Evolutionary conservation across 2,329 filamentous ascomycete genomes (phyloP).

Genomic region (Drechslerella stenobrocha): DNA sequence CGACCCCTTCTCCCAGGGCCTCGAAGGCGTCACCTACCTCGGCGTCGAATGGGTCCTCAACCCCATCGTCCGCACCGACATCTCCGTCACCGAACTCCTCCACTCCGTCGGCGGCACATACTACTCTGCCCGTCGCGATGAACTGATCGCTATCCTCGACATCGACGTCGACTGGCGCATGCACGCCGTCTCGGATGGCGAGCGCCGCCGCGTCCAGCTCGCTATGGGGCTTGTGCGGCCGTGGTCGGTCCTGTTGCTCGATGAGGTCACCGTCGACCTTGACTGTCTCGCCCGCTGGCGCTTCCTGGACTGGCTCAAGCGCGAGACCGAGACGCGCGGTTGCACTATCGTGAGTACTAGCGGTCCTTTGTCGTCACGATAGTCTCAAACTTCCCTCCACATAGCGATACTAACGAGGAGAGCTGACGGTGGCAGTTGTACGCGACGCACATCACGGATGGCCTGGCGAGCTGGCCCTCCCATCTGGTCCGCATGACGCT

Average conservation of each 20-base stretch:
- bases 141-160: constrained; percentile 84
- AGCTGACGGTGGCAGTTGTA: constrained; percentile 64
- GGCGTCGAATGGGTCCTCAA: constrained; percentile 98
- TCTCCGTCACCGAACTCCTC: constrained; percentile 84
- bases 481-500: constrained; percentile 95
- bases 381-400: too few relatives aligned
- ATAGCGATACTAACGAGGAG: too few relatives aligned
- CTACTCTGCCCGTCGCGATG: constrained; percentile 79
- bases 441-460: constrained; percentile 95
- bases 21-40: constrained; percentile 95
- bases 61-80: constrained; percentile 91
- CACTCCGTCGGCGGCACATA: constrained; percentile 81
- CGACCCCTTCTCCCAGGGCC: constrained; percentile 86
- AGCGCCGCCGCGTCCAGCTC: constrained; percentile 86
- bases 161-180: constrained; percentile 92
- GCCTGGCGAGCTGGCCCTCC: constrained; percentile 89
- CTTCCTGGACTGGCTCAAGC: constrained; percentile 82
- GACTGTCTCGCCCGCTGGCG: constrained; percentile 82
- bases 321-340: constrained; percentile 76
- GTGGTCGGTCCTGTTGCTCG: constrained; percentile 86
- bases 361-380: background rate
- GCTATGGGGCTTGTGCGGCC: constrained; percentile 92
- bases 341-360: constrained; percentile 74
- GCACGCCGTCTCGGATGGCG: constrained; percentile 88
- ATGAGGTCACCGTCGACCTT: constrained; percentile 88